Conservation (phyloP, 2,329 filamentous ascomycete genomes). For the Aureobasidium sp. region DNA sequence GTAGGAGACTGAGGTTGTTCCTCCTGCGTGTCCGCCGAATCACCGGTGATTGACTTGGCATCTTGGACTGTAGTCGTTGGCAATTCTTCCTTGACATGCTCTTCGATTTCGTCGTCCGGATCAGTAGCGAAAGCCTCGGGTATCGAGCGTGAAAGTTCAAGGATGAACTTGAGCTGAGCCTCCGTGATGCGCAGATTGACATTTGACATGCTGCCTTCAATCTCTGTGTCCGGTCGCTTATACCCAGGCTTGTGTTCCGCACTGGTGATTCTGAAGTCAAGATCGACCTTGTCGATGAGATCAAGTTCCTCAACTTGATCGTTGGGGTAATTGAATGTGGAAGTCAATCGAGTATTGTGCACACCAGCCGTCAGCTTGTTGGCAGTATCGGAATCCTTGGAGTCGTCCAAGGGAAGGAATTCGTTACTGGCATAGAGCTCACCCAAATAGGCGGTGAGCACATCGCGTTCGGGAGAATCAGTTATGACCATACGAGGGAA, state of each 20-base stretch:
- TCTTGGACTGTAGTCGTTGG: conserved; percentile 48
- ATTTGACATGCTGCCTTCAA: conserved; percentile 87
- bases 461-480: conserved; percentile 65
- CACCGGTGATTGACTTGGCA: conserved; percentile 42
- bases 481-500: conserved; percentile 75
- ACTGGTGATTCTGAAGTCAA: conserved; percentile 88
- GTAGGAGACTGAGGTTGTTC: conserved; percentile 29
- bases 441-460: conserved; percentile 86
- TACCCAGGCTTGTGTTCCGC: conserved; percentile 72
- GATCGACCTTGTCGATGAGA: conserved; percentile 93
- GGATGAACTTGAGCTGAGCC: conserved; percentile 79
- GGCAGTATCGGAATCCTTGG: conserved; percentile 62
- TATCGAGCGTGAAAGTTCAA: conserved; percentile 81
- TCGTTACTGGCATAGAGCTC: conserved; percentile 96
- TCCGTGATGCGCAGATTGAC: conserved; percentile 86
- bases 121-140: conserved; percentile 80
- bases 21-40: conserved; percentile 23
- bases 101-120: conserved; percentile 57
- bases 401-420: conserved; percentile 78
- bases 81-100: conserved; percentile 69
- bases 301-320: conserved; percentile 76
- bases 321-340: conserved; percentile 73
- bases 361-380: conserved; percentile 91
- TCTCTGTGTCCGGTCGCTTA: conserved; percentile 82
- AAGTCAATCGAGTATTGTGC: conserved; percentile 84